Base-by-base conservation (phyloP, 2,329 filamentous ascomycete species). In the Sclerotinia sclerotiorum region DNA sequence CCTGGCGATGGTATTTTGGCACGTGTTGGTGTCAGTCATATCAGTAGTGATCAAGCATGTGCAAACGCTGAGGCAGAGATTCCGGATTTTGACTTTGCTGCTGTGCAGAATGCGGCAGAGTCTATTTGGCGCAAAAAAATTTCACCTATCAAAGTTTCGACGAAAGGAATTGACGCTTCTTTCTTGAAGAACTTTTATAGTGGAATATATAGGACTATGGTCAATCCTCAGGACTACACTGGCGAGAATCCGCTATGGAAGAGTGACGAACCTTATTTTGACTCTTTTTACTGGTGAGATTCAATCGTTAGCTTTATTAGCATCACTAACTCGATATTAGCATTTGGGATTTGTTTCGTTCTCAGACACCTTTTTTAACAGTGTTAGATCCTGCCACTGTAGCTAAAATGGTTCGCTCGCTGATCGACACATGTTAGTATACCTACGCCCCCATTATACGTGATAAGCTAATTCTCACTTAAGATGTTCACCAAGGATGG, bases 181-280 rank as follows among this genome's bases (percentile, higher is more conserved):
- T 76, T 88, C 1, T 79, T 88, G 69, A 85, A 77, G n/a, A 85
- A 85, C 46, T 90, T 92, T 73, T 92, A 89, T 81, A 90, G 87
- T 60, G 89, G 88, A 5, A 84, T 89, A 24, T 92, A 92, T 75
- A 82, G 89, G 19, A 85, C 87, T 1, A 86, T 91, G 84, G 86
- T 92, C 69, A 88, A 86, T 65, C 89, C 89, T 2, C 89, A 91
- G 73, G 89, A 92, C 72, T 91, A 91, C 71, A 91, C 89, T 0
- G 88, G 88, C 0, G 90, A 92, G 76, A 92, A 92, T 67, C 88
- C 88, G 0, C 77, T 87, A 0, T 92, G 89, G 88, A 70, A 84
- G 5, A 88, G 85, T 64, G 81, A 81, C 5, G 88, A 91, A 76
- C 89, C 89, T 0, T 92, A 92, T 73, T 92, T 89, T 74, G 90